Percentiles rank a stretch among this genome's conserved stretches.
These are phyloP conservation scores for Apophysomyces variabilis DNA, from an alignment of 371 early-diverging fungal species.

Conservation along the genomic window DNA sequence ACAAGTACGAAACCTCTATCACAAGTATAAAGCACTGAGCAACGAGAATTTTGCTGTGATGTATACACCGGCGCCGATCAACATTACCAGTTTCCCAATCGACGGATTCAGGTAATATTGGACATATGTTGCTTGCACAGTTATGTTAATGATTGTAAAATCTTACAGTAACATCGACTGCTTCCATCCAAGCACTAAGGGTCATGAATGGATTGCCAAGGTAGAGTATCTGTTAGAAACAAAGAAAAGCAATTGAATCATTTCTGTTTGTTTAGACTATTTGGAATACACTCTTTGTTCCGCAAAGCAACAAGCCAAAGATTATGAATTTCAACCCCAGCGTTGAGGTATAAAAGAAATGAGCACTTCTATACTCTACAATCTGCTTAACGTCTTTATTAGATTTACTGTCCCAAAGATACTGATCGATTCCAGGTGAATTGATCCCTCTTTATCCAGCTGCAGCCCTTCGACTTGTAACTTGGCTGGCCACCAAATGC, in stretches of 20 bases:
- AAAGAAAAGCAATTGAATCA: not conserved
- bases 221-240: not conserved
- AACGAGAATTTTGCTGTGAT: conserved; percentile 29
- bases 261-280: not conserved
- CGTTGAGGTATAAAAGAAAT: not conserved
- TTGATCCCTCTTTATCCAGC: not conserved
- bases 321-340: not conserved
- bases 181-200: conserved; percentile 19
- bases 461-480: too few relatives aligned
- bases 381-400: not conserved
- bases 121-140: not conserved
- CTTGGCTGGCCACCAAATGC: too few relatives aligned
- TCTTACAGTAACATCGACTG: conserved; percentile 23
- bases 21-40: conserved; percentile 28
- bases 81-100: conserved; percentile 32
- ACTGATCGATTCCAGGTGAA: not conserved
- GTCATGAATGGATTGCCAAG: conserved; percentile 20
- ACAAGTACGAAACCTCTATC: conserved; percentile 16
- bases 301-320: not conserved
- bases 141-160: not conserved
- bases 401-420: conserved; percentile 4
- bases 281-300: not conserved
- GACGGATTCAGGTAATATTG: conserved; percentile 29
- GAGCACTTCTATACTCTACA: not conserved
- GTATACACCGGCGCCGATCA: conserved; percentile 26